phyloP scores from a whole-genome alignment of 805 yeast species.

The Lipomyces anomalus region DNA sequence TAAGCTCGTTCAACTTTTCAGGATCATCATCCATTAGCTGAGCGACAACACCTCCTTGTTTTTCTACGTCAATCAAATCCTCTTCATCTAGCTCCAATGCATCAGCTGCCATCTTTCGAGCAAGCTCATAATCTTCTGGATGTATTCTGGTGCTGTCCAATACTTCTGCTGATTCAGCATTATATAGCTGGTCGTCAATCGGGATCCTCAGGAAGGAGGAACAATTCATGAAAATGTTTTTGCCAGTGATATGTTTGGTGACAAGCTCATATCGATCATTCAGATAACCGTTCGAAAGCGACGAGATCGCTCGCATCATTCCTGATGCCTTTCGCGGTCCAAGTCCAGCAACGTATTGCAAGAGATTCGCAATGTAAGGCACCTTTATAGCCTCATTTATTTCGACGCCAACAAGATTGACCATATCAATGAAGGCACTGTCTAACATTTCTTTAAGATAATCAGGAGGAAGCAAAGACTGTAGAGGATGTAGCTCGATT shows the following conservation, averaged over 20 bases:
- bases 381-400: slow-evolving; percentile 83
- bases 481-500: slow-evolving; percentile 61
- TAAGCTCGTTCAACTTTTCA: slow-evolving; percentile 73
- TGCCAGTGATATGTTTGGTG: slow-evolving; percentile 70
- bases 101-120: slow-evolving; percentile 96
- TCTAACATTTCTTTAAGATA: slow-evolving; percentile 61
- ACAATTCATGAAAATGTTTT: slow-evolving; percentile 82
- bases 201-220: slow-evolving; percentile 84
- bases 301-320: slow-evolving; percentile 70
- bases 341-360: slow-evolving; percentile 81
- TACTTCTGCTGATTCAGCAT: slow-evolving; percentile 48
- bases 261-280: slow-evolving; percentile 73
- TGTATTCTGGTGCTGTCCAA: slow-evolving; percentile 95
- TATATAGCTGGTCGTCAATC: slow-evolving; percentile 40
- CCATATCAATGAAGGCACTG: slow-evolving; percentile 80
- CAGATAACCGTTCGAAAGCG: slow-evolving; percentile 53
- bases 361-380: slow-evolving; percentile 58
- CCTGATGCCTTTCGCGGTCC: slow-evolving; percentile 96
- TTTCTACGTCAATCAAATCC: slow-evolving; percentile 72
- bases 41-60: slow-evolving; percentile 74
- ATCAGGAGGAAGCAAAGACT: slow-evolving; percentile 61
- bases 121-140: slow-evolving; percentile 95
- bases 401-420: slow-evolving; percentile 88
- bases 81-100: slow-evolving; percentile 95
- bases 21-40: slow-evolving; percentile 67